phyloP scores from a whole-genome alignment of 2,329 filamentous ascomycete genomes.

The Verticillium nubilum region DNA sequence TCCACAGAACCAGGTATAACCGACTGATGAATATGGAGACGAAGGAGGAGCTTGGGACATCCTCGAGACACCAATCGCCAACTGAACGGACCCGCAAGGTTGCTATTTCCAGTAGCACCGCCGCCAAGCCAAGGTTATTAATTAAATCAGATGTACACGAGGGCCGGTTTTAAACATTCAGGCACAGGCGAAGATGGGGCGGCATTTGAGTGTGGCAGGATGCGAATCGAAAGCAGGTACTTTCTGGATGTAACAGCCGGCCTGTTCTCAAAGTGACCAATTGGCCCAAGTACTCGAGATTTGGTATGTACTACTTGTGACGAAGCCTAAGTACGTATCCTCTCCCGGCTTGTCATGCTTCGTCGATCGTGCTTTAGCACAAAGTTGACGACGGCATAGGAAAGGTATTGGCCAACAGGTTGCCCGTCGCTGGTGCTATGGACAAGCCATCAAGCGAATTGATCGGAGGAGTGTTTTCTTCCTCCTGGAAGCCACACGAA shows the following conservation, averaged over 20 bases:
- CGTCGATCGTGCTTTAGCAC: background rate
- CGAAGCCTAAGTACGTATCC: too few relatives aligned
- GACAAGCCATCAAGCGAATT: background rate
- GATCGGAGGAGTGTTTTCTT: background rate
- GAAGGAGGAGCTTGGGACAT: background rate
- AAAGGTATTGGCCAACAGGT: background rate
- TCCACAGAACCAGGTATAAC: too few relatives aligned
- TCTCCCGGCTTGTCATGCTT: too few relatives aligned
- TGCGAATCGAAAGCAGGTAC: background rate
- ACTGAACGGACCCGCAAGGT: background rate
- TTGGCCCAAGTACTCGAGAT: too few relatives aligned
- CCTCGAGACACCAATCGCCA: background rate
- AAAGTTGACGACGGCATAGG: background rate
- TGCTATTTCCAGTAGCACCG: background rate
- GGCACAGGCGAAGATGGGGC: background rate
- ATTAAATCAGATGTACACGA: background rate
- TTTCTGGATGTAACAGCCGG: background rate
- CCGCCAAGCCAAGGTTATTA: background rate
- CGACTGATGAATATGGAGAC: background rate
- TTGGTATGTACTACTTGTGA: too few relatives aligned
- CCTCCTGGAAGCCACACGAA: background rate
- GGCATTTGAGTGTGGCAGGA: background rate
- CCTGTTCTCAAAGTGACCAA: background rate
- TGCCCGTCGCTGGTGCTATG: background rate
- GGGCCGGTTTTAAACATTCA: background rate